Conservation (phyloP, 2,329 filamentous ascomycete species). For the Fusarium anguioides region DNA sequence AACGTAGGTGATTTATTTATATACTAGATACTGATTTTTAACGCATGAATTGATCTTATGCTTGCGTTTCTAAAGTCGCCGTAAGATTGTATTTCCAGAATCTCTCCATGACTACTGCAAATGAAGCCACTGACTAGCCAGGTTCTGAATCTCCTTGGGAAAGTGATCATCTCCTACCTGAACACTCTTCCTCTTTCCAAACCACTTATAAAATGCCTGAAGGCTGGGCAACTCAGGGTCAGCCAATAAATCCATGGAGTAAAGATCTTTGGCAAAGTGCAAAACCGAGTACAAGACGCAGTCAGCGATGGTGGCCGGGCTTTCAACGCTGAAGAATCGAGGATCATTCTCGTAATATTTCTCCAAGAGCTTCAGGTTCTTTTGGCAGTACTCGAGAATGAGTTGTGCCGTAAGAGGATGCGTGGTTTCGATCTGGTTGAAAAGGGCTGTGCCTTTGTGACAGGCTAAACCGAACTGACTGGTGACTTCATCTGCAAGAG, state of each 20-base stretch:
- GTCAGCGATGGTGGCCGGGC: constrained; percentile 14
- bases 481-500: constrained; percentile 28
- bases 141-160: constrained; percentile 4
- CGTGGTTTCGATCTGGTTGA: constrained; percentile 2
- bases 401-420: neutral
- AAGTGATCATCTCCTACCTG: constrained; percentile 17
- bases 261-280: constrained; percentile 32
- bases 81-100: no score
- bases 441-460: constrained; percentile 26
- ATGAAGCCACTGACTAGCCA: constrained; percentile 31
- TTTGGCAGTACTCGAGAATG: constrained; percentile 13
- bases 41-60: no score
- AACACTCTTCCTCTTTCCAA: constrained; percentile 16
- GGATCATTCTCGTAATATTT: constrained; percentile 19
- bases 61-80: no score
- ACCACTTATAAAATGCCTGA: constrained; percentile 19
- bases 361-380: constrained; percentile 13
- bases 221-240: constrained; percentile 11
- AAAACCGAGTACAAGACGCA: constrained; percentile 31
- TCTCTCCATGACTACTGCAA: no score
- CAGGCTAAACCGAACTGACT: constrained; percentile 27
- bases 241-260: constrained; percentile 3
- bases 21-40: no score
- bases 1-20: no score
- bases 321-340: neutral